A percentile compares a stretch with the other conserved stretches of the same genome.
These are phyloP conservation scores for Yarrowia sp. DNA, from an alignment of 805 yeast genomes.

Conservation along the genomic window DNA sequence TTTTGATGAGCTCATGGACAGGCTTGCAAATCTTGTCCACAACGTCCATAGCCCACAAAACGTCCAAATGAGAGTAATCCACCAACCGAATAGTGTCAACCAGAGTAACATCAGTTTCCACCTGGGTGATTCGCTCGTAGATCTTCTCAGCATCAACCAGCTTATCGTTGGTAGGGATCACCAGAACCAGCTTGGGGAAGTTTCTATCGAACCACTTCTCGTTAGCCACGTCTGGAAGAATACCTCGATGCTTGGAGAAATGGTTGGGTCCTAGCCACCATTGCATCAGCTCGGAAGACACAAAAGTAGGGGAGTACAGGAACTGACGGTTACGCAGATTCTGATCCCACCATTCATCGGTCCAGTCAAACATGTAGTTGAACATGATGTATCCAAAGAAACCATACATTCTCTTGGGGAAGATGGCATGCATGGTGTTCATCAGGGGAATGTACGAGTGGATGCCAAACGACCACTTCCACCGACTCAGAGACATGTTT, in stretches of 20 bases:
- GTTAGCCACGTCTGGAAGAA: conserved; percentile 49
- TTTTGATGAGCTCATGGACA: conserved; percentile 36
- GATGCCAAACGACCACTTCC: conserved; percentile 60
- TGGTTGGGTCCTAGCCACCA: conserved; percentile 81
- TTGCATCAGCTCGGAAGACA: conserved; percentile 75
- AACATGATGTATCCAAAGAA: conserved; percentile 75
- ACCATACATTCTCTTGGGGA: conserved; percentile 58
- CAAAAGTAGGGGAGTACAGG: conserved; percentile 79
- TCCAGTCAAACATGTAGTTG: conserved; percentile 85
- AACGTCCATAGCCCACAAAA: conserved; percentile 85
- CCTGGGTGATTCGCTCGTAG: conserved; percentile 54
- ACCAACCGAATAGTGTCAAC: conserved; percentile 48
- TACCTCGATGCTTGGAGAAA: conserved; percentile 51
- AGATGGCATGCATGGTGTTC: conserved; percentile 52
- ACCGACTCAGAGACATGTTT: conserved; percentile 32
- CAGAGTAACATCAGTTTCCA: conserved; percentile 40
- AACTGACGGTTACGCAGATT: conserved; percentile 70
- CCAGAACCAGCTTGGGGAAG: conserved; percentile 61
- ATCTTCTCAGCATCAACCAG: conserved; percentile 75
- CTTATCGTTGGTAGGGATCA: conserved; percentile 70
- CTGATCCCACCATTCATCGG: conserved; percentile 70
- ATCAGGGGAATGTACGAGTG: conserved; percentile 76
- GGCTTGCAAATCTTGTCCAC: conserved; percentile 60
- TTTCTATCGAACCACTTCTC: conserved; percentile 42
- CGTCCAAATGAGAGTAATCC: conserved; percentile 83